Evolutionary conservation across 441 rosid genomes (phyloP), one percentile per base, ranked within the genome.

Genomic region (Eutrema salsugineum): DNA sequence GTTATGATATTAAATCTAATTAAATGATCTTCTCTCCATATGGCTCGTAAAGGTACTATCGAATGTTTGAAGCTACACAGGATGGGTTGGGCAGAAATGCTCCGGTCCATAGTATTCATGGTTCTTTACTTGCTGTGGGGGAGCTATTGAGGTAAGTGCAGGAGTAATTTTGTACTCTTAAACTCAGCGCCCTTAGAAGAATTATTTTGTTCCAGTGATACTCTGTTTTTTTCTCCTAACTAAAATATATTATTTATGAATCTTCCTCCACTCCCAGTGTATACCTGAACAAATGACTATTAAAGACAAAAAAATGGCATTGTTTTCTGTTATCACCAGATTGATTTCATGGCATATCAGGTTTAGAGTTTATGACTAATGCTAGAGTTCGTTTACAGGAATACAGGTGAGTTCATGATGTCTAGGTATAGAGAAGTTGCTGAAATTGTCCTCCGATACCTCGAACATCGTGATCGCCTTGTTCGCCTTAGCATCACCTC

Each of bases 341-440:
- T 66, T 65, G 11, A 33, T 66, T 58, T 22, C 19, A 43, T 59
- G 71, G 56, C 60, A 42, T 49, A 49, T 48, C 22, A 22, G 24
- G 67, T 70, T 40, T 48, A 40, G 57, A 63, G 49, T 68, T 80
- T 69, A 40, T 22, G 57, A 44, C 63, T 68, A 74, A 69, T 73
- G 50, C 36, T 61, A 70, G 67, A 35, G 72, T 64, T 46, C 43
- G 59, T 81, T 57, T 80, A 84, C 96, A 96, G 99, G 84, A 96
- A 96, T 81, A 94, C 99, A 0, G 99, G 99, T 32, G 99, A 96
- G 77, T 96, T 96, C 80, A 96, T 96, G 99, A 96, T 94, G 99
- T 94, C 99, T 65, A 86, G 99, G 83, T 91, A 96, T 78, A 86
- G 93, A 80, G 99, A 96, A 88, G 99, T 96, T 63, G 99, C 99